Base-by-base conservation (phyloP, 2,329 filamentous ascomycete species). In the Sporothrix brunneoviolacea region DNA sequence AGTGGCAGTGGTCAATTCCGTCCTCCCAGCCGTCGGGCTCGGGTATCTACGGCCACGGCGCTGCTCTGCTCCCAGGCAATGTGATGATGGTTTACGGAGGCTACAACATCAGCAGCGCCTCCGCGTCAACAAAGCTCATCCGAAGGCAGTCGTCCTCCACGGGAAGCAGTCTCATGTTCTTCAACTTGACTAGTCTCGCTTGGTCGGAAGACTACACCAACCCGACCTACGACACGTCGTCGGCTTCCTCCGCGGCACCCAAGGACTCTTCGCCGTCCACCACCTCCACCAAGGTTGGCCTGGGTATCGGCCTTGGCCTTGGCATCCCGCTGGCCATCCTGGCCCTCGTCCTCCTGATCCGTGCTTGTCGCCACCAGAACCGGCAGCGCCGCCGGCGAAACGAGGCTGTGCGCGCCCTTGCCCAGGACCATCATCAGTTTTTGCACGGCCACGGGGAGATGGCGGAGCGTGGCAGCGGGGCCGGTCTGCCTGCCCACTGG, bases 1-100 rank as follows among this genome's bases (percentile, higher is more conserved):
- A 79, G 28, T 91, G 88, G 88, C 68, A 73, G 55, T 93, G 88
- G 87, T 72, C 69, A 1, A 69, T 86, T 1, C 86, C 87, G 0
- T 61, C 69, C 0, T 61, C 70, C 4, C 75, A 76, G 62, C 76
- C 70, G 2, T 62, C 64, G 13, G 70, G 63, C 0, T 49, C 61
- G 1, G 79, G 76, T 0, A 66, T 84, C 0, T 85, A 79, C 59
- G 82, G 82, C 0, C 82, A 86, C 57, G 82, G 80, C 1, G 80
- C 82, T 1, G 75, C 72, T 1, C 68, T 85, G 49, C 65, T 86
- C 4, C 82, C 82, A 1, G 82, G 82, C 3, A 84, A 85, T 56
- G 72, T 85, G 2, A 82, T 86, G 78, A 79, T 85, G 74, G 70
- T 84, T 2, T 77, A 82, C 39, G 82, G 82, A 6, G 82, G 82